Evolutionary conservation across 2,329 filamentous ascomycete genomes (phyloP), one percentile per base, ranked within the genome.

Genomic region (Verticillium longisporum): DNA sequence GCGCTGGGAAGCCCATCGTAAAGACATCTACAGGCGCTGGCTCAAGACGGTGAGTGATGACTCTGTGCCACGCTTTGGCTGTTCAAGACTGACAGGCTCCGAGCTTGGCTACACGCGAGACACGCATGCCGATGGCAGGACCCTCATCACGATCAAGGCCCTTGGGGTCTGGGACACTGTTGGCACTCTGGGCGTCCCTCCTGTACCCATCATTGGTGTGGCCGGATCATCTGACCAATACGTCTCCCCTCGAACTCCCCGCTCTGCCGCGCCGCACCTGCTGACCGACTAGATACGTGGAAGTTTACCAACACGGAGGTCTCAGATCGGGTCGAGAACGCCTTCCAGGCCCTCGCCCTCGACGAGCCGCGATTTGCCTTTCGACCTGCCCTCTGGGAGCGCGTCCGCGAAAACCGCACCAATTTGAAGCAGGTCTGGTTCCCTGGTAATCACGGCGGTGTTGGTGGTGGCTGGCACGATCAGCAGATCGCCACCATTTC

Each of bases 361-460:
- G 82, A 85, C 56, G 82, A 85, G 64, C 75, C 75, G 55, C 75
- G 82, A 1, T 66, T 59, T 0, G 65, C 71, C 0, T 74, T 73
- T 54, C 61, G 65, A 0, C 70, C 70, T 1, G 68, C 68, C 1
- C 64, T 74, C 10, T 74, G 72, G 72, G 67, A 55, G 9, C 69
- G 61, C 38, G 58, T 41, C 53, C 55, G 36, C 10, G 65, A 68
- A 56, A 60, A 45, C 2, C 59, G 53, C 2, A 65, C 65, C 2
- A 58, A 65, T 1, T 66, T 69, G 18, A 62, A 63, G 4, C 67
- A 69, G 34, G 67, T 68, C 14, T 83, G 80, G 80, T 88, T 88
- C 67, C 81, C 84, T 0, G 85, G 84, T 13, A 79, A 78, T 59
- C 85, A 88, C 67, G 83, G 81, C 13, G 83, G 86, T 63, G 83